These are phyloP conservation scores for Geotrichum bryndzae DNA, from an alignment of 1,139 yeast species.

Conservation along the genomic window DNA sequence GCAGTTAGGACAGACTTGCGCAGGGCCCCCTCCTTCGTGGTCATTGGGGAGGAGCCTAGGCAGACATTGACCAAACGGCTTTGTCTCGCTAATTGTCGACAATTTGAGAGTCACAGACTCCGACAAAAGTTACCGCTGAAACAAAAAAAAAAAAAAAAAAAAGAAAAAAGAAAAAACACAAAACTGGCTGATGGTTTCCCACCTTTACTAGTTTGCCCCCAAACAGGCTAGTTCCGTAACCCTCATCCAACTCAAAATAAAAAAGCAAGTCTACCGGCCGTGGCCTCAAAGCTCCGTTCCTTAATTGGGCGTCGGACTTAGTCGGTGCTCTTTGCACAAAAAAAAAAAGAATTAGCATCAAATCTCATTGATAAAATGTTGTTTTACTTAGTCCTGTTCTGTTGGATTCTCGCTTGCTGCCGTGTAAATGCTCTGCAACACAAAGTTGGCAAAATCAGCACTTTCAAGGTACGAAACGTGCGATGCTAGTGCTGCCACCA, in stretches of 20 bases:
- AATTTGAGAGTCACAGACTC: background rate
- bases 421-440: conserved; percentile 41
- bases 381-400: background rate
- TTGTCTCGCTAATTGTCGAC: background rate
- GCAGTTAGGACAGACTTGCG: no score
- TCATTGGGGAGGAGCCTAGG: no score
- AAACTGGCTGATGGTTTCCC: no score
- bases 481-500: conserved; percentile 75
- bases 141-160: background rate
- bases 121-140: background rate
- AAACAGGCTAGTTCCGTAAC: no score
- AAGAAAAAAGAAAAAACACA: no score
- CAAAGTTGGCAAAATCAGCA: conserved; percentile 73
- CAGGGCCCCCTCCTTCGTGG: no score
- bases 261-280: no score
- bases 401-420: background rate
- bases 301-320: no score
- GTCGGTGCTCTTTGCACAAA: no score
- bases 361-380: background rate
- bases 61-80: background rate
- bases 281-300: no score
- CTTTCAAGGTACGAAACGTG: conserved; percentile 89
- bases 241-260: no score
- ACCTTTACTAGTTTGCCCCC: no score
- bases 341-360: background rate